Evolutionary conservation across 805 yeast genomes (phyloP).

Genomic region (Candida taoyuanica): DNA sequence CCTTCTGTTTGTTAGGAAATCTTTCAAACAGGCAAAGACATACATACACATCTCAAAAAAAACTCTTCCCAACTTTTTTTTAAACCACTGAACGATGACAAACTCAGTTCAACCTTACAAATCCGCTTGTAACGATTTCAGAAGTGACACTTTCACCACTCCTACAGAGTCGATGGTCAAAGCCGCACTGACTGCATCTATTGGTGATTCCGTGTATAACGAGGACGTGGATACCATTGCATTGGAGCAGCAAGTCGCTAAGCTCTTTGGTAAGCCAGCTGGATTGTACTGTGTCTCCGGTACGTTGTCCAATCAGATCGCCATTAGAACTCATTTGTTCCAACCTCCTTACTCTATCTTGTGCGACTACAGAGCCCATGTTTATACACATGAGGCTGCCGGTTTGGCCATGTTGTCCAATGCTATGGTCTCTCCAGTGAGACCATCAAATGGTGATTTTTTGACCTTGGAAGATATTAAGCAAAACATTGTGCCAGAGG

Average conservation of each 20-base stretch:
- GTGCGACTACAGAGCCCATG: conserved; percentile 85
- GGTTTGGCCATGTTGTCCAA: conserved; percentile 87
- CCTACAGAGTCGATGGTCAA: conserved; percentile 73
- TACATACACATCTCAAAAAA: no score
- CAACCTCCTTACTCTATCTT: conserved; percentile 83
- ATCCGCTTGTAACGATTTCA: conserved; percentile 45
- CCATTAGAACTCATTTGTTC: conserved; percentile 63
- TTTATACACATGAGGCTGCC: conserved; percentile 82
- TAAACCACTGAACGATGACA: conserved; percentile 7
- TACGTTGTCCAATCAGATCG: conserved; percentile 87
- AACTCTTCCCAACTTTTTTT: no score
- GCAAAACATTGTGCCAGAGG: conserved; percentile 58
- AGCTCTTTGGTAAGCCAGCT: conserved; percentile 72
- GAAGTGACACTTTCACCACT: conserved; percentile 87
- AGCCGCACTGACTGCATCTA: conserved; percentile 51
- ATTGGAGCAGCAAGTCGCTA: conserved; percentile 61
- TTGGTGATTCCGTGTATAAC: conserved; percentile 84
- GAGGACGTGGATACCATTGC: conserved; percentile 71
- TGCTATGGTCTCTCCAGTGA: conserved; percentile 85
- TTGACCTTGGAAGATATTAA: conserved; percentile 77
- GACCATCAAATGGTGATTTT: conserved; percentile 70
- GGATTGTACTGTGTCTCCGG: conserved; percentile 89
- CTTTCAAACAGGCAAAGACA: neutral
- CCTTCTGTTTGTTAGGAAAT: neutral
- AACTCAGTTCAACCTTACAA: conserved; percentile 55